A percentile compares a stretch with the other conserved stretches of the same genome.
Evolutionary conservation across 129 eudicot genomes (phyloP).

Genomic region (Saposhnikovia divaricata): DNA sequence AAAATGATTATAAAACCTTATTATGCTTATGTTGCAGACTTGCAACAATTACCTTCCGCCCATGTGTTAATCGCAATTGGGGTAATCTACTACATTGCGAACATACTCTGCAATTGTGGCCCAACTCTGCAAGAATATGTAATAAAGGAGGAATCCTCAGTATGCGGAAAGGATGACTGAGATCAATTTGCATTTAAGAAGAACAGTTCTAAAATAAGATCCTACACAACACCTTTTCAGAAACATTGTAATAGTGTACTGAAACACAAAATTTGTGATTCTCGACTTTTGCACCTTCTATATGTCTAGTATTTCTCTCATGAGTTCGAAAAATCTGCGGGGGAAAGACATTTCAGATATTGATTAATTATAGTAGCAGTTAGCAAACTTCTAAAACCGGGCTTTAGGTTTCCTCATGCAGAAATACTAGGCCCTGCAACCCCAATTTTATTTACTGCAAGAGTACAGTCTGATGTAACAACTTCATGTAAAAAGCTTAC

Average conservation of each 20-base stretch:
- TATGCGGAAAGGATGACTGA: background rate
- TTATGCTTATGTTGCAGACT: background rate
- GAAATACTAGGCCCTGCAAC: too few species aligned
- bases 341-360: background rate
- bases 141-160: background rate
- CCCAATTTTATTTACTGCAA: too few species aligned
- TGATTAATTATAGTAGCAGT: background rate
- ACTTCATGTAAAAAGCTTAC: too few species aligned
- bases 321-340: constrained; percentile 72
- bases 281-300: constrained; percentile 80
- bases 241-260: constrained; percentile 93
- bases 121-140: constrained; percentile 48
- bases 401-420: too few species aligned
- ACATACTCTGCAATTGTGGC: constrained; percentile 68
- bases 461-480: too few species aligned
- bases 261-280: constrained; percentile 89
- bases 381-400: background rate
- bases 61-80: constrained; percentile 70
- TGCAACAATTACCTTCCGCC: constrained; percentile 60
- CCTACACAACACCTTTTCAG: constrained; percentile 52
- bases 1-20: background rate
- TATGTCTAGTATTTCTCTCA: constrained; percentile 54
- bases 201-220: background rate
- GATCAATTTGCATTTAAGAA: background rate
- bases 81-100: constrained; percentile 59